Conservation (phyloP, 148 eudicot genomes). For the Nepenthes gracilis region DNA sequence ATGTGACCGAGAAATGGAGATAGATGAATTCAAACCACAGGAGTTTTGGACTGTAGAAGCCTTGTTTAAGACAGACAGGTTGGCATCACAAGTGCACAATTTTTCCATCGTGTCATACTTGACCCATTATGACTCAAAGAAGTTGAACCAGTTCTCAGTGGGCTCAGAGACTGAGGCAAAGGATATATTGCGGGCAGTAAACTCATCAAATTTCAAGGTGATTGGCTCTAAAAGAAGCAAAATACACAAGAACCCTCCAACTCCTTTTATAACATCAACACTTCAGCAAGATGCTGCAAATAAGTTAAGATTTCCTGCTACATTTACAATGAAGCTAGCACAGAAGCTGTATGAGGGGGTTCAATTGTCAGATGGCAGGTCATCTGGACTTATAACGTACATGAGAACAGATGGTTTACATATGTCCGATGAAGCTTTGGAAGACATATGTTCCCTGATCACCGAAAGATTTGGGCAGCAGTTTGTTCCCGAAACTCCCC, state of each 20-base stretch:
- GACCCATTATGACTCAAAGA: conserved; percentile 58
- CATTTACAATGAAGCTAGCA: conserved; percentile 84
- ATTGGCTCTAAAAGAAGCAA: conserved; percentile 38
- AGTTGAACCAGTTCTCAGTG: conserved; percentile 61
- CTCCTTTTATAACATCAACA: conserved; percentile 86
- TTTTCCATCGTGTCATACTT: conserved; percentile 41
- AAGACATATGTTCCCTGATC: conserved; percentile 52
- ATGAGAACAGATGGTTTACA: conserved; percentile 94
- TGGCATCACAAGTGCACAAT: conserved; percentile 7
- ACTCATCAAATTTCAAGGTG: conserved; percentile 44
- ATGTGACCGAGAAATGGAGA: conserved; percentile 82
- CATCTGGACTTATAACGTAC: conserved; percentile 82
- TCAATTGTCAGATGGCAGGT: conserved; percentile 44
- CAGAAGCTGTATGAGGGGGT: conserved; percentile 94
- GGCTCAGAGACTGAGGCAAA: conserved; percentile 47
- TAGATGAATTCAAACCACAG: conserved; percentile 61
- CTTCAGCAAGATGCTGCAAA: conserved; percentile 99
- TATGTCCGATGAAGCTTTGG: conserved; percentile 69
- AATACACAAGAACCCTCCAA: conserved; percentile 55
- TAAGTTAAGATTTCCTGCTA: conserved; percentile 56
- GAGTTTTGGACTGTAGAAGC: conserved; percentile 89
- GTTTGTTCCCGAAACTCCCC: conserved; percentile 44
- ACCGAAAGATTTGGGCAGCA: conserved; percentile 54
- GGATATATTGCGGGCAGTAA: conserved; percentile 38
- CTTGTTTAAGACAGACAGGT: conserved; percentile 27